phyloP scores from a whole-genome alignment of 768 basidiomycete genomes.

The Boletus sp. region DNA sequence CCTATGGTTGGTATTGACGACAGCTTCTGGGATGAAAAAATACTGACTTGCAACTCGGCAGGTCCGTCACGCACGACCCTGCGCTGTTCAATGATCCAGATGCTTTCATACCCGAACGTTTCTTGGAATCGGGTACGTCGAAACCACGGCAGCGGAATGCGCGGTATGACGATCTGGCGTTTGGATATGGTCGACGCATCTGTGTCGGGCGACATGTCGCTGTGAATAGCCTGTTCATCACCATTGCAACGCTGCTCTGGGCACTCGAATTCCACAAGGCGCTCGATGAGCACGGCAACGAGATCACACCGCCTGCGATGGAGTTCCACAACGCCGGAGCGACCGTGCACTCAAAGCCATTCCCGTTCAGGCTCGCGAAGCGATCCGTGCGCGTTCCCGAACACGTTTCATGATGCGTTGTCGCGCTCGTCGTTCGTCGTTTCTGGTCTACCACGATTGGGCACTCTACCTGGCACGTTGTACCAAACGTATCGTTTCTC shows the following conservation, averaged over 20 bases:
- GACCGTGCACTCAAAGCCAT: slow-evolving; percentile 5
- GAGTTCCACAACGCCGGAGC: slow-evolving; percentile 4
- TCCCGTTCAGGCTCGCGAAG: background rate
- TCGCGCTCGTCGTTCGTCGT: background rate
- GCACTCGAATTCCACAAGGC: slow-evolving; percentile 9
- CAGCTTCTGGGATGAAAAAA: background rate
- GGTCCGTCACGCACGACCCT: slow-evolving; percentile 11
- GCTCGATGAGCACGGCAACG: slow-evolving; percentile 1
- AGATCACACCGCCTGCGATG: slow-evolving; percentile 8
- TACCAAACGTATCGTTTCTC: background rate
- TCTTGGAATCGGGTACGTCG: slow-evolving; percentile 1
- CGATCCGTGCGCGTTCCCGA: background rate
- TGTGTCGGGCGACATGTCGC: slow-evolving; percentile 8
- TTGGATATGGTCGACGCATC: slow-evolving; percentile 12
- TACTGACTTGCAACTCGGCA: background rate
- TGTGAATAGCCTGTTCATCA: slow-evolving; percentile 8
- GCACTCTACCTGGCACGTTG: background rate
- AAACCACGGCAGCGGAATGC: background rate
- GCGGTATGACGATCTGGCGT: slow-evolving; percentile 8
- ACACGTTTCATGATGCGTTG: background rate
- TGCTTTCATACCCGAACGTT: slow-evolving; percentile 15
- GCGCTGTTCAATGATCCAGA: slow-evolving; percentile 9
- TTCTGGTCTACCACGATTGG: no score
- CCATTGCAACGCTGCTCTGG: slow-evolving; percentile 5
- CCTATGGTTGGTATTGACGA: background rate